Percentiles rank a stretch among this genome's conserved stretches.
Conservation (phyloP, 257 asterid species). For the Lavandula angustifolia region DNA sequence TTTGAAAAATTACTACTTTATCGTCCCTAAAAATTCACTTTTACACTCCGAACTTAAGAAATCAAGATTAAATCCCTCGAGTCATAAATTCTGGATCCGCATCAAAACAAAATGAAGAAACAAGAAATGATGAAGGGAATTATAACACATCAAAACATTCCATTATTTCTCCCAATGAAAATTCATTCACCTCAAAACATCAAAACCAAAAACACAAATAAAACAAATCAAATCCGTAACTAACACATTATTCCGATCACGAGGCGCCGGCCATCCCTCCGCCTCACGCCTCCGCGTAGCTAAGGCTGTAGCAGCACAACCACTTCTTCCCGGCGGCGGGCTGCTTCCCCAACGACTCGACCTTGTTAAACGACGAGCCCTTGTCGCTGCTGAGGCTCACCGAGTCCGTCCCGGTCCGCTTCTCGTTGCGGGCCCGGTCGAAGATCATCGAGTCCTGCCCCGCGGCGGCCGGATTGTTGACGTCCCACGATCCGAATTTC, state of each 20-base stretch:
- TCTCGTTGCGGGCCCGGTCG: constrained; percentile 47
- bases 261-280: neutral
- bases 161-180: neutral
- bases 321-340: constrained; percentile 35
- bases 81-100: no score
- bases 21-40: no score
- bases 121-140: no score
- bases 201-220: neutral
- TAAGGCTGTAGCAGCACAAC: constrained; percentile 45
- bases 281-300: constrained; percentile 37
- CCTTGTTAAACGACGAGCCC: constrained; percentile 21
- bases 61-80: no score
- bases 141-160: neutral
- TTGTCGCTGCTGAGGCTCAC: constrained; percentile 30
- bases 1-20: no score
- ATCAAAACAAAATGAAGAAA: no score
- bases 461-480: constrained; percentile 46
- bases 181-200: neutral
- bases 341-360: constrained; percentile 24
- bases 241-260: no score
- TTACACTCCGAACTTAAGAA: no score
- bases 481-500: constrained; percentile 59
- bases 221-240: neutral
- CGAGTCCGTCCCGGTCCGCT: constrained; percentile 35
- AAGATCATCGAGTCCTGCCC: constrained; percentile 49